phyloP scores from a whole-genome alignment of 1,284 basidiomycete species.

The Sparassis latifolia region DNA sequence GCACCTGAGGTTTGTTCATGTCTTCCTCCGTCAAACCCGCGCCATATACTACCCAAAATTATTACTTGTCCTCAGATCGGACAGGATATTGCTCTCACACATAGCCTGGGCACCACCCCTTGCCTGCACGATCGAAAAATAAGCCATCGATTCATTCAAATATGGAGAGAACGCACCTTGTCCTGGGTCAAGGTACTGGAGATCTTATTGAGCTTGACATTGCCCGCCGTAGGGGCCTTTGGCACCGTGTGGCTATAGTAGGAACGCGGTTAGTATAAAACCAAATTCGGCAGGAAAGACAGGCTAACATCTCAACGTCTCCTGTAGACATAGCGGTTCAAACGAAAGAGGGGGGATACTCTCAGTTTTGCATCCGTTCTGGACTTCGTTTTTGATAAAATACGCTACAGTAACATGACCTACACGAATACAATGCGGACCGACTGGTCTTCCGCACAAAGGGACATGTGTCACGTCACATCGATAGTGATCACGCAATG shows the following conservation, averaged over 20 bases:
- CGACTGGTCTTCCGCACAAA: neutral
- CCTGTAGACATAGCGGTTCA: constrained; percentile 16
- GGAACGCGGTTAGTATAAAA: neutral
- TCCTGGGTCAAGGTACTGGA: constrained; percentile 64
- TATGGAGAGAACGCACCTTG: constrained; percentile 38
- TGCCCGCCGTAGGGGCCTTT: constrained; percentile 31
- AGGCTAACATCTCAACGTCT: constrained; percentile 52
- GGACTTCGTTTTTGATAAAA: constrained; percentile 1
- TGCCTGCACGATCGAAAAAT: constrained; percentile 32
- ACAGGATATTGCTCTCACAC: constrained; percentile 43
- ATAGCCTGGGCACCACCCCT: constrained; percentile 77
- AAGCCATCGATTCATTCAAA: neutral
- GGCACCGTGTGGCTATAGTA: constrained; percentile 34
- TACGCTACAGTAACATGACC: constrained; percentile 1
- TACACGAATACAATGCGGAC: constrained; percentile 4
- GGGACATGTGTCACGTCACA: constrained; percentile 5
- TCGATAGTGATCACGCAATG: constrained; percentile 8
- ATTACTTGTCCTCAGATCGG: constrained; percentile 5
- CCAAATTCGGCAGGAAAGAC: neutral
- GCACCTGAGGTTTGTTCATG: constrained; percentile 76
- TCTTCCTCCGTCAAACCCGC: constrained; percentile 72
- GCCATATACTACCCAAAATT: constrained; percentile 56
- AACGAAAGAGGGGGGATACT: neutral
- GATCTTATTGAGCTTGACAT: constrained; percentile 60
- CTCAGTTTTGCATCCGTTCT: neutral